These are phyloP conservation scores for Penicillium flavigenum DNA, from an alignment of 495 filamentous ascomycete genomes.

Conservation along the genomic window DNA sequence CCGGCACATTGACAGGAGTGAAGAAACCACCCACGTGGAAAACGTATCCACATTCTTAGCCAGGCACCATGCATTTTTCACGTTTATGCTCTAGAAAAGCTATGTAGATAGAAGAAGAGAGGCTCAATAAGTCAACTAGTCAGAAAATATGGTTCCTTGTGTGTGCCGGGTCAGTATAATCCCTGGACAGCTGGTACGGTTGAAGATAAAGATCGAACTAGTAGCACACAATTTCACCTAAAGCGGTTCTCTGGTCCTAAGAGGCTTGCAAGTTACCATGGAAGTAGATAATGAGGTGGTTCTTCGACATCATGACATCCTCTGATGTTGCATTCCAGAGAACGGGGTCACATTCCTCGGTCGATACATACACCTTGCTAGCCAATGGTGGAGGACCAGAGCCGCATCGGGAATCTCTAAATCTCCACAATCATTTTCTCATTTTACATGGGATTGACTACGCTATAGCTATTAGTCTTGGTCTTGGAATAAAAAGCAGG, in stretches of 20 bases:
- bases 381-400: conserved; percentile 8
- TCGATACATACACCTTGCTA: not conserved
- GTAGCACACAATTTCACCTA: not conserved
- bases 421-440: not conserved
- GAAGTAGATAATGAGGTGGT: not conserved
- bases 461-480: too few species aligned
- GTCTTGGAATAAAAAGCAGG: too few species aligned
- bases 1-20: conserved; percentile 2
- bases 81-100: not conserved
- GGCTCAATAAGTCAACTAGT: not conserved
- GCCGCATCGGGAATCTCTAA: conserved; percentile 2
- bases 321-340: conserved; percentile 18
- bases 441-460: not conserved
- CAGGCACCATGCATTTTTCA: not conserved
- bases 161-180: too few species aligned
- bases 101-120: not conserved
- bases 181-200: too few species aligned
- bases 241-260: not conserved
- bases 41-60: not conserved
- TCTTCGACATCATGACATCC: conserved; percentile 4
- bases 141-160: not conserved
- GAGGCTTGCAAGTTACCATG: not conserved
- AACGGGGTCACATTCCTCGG: conserved; percentile 22
- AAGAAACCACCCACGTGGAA: conserved; percentile 4
- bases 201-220: not conserved